phyloP scores from a whole-genome alignment of 1,139 yeast genomes.

The Candida labiduridarum region DNA sequence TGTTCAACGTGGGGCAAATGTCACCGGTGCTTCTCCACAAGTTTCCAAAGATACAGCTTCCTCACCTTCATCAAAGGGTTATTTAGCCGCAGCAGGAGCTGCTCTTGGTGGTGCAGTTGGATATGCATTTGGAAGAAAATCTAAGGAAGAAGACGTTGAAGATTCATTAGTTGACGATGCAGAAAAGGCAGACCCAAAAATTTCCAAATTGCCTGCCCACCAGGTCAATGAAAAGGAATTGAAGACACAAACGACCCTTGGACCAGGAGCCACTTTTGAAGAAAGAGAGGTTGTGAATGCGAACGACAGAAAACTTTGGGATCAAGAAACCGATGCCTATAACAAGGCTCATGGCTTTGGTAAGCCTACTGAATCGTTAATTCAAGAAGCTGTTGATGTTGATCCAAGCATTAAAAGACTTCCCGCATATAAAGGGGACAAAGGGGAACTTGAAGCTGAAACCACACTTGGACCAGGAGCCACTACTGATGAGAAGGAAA shows the following conservation, averaged over 20 bases:
- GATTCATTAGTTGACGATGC: slow-evolving; percentile 35
- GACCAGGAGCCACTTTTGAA: slow-evolving; percentile 4
- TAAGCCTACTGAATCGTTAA: slow-evolving; percentile 27
- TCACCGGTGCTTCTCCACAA: not conserved
- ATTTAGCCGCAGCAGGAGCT: slow-evolving; percentile 12
- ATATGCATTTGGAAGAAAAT: slow-evolving; percentile 16
- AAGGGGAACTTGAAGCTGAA: slow-evolving; percentile 9
- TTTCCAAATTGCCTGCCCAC: slow-evolving; percentile 22
- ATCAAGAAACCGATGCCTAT: slow-evolving; percentile 26
- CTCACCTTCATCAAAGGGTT: slow-evolving; percentile 1
- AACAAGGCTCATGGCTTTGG: slow-evolving; percentile 31
- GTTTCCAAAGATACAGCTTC: not conserved
- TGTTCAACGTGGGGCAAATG: not conserved
- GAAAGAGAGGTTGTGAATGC: slow-evolving; percentile 8
- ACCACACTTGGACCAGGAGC: slow-evolving; percentile 6
- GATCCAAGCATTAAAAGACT: slow-evolving; percentile 24
- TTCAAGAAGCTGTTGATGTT: slow-evolving; percentile 30
- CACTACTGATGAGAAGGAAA: slow-evolving; percentile 11
- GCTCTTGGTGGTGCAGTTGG: slow-evolving; percentile 14
- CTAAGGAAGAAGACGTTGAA: slow-evolving; percentile 1
- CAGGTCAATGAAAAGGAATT: slow-evolving; percentile 9
- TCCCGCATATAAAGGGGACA: slow-evolving; percentile 18
- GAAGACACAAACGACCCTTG: slow-evolving; percentile 2
- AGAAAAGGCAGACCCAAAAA: slow-evolving; percentile 24
- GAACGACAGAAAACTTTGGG: slow-evolving; percentile 14